Conservation (phyloP, 805 yeast species). For the Kazachstania kunashirensis region DNA sequence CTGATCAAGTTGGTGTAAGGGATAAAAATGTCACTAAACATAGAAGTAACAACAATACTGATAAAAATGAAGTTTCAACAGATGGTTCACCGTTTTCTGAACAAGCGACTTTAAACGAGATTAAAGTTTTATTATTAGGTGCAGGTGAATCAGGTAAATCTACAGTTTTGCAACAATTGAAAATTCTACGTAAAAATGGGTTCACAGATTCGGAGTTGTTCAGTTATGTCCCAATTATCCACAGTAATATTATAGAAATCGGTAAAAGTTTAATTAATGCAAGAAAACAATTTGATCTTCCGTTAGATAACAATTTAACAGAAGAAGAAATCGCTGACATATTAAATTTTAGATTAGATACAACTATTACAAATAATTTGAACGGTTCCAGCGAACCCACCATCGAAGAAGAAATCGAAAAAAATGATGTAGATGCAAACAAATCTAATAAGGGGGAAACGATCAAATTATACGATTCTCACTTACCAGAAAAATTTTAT, state of each 20-base stretch:
- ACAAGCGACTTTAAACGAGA: constrained; percentile 10
- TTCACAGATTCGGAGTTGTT: constrained; percentile 45
- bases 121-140: constrained; percentile 67
- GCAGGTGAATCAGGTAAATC: constrained; percentile 51
- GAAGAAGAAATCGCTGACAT: constrained; percentile 11
- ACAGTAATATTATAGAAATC: constrained; percentile 67
- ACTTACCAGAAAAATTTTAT: constrained; percentile 41
- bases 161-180: constrained; percentile 34
- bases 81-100: not conserved
- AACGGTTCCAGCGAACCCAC: not conserved
- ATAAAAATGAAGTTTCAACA: not conserved
- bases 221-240: constrained; percentile 72
- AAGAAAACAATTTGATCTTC: constrained; percentile 40
- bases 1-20: not conserved
- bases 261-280: constrained; percentile 64
- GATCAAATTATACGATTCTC: not conserved
- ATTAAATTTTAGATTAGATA: not conserved
- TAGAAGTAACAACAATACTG: too few relatives aligned
- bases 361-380: not conserved
- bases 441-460: not conserved
- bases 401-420: not conserved
- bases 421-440: not conserved
- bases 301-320: constrained; percentile 11
- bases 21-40: not conserved
- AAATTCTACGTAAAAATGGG: constrained; percentile 29